These are phyloP conservation scores for Phytophthora pluvialis DNA, from an alignment of 352 stramenopile species.

Conservation along the genomic window DNA sequence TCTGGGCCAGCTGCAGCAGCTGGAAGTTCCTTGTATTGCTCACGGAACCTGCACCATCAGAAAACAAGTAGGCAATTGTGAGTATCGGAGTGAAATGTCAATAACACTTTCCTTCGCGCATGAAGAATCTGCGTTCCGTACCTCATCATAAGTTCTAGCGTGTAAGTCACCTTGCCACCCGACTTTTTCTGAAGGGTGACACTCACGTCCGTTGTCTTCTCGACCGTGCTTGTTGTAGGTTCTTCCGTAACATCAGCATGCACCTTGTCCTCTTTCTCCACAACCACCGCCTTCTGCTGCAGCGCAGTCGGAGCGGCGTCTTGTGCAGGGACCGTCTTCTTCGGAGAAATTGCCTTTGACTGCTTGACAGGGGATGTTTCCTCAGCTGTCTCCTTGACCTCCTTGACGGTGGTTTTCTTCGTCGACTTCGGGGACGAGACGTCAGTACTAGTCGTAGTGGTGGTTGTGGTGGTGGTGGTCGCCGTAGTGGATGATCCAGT, in stretches of 20 bases:
- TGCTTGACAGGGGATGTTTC: conserved; percentile 17
- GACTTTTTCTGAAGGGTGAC: conserved; percentile 41
- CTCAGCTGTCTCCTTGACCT: conserved; percentile 25
- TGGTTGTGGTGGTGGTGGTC: conserved; percentile 26
- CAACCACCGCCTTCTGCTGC: conserved; percentile 28
- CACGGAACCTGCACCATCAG: conserved; percentile 48
- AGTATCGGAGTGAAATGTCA: conserved; percentile 1
- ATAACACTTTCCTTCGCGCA: not conserved
- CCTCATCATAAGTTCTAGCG: conserved; percentile 63
- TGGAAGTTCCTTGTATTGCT: conserved; percentile 63
- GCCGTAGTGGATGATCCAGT: conserved; percentile 21
- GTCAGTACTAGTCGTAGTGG: conserved; percentile 22
- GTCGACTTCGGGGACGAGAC: conserved; percentile 27
- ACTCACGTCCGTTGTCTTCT: conserved; percentile 46
- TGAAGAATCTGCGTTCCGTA: conserved; percentile 24
- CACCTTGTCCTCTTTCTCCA: conserved; percentile 22
- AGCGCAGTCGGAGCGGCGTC: conserved; percentile 15
- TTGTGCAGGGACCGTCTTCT: conserved; percentile 23
- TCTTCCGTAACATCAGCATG: conserved; percentile 20
- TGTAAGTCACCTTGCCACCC: conserved; percentile 61
- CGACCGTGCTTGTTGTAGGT: conserved; percentile 9
- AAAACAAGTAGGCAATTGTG: conserved; percentile 12
- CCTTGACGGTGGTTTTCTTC: conserved; percentile 10
- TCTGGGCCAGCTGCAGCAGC: conserved; percentile 40
- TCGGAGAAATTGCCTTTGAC: conserved; percentile 26